These are phyloP conservation scores for Termitomyces sp. DNA, from an alignment of 768 basidiomycete genomes.

Conservation along the genomic window DNA sequence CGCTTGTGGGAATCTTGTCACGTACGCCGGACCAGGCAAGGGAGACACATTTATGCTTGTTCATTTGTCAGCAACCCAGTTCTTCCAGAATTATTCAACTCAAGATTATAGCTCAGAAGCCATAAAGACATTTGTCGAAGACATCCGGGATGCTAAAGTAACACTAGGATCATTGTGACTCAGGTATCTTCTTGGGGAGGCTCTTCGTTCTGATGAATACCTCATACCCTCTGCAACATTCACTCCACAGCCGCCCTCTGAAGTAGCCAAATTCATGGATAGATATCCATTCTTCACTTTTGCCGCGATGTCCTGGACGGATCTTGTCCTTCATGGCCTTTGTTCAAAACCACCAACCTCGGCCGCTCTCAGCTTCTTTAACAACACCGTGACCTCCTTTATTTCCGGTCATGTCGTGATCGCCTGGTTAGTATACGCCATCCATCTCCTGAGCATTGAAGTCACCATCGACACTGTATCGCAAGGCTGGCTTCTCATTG, in stretches of 20 bases:
- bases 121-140: not conserved
- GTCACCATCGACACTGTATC: not conserved
- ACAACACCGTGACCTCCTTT: not conserved
- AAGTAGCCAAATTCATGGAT: not conserved
- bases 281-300: slow-evolving; percentile 2
- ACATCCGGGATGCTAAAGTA: not conserved
- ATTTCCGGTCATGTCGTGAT: not conserved
- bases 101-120: not conserved
- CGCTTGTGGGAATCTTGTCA: slow-evolving; percentile 6
- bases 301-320: not conserved
- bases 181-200: not conserved
- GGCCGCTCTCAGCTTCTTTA: not conserved
- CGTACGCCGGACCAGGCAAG: not conserved
- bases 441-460: not conserved
- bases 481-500: no score
- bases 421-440: not conserved
- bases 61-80: slow-evolving; percentile 5
- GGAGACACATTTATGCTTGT: slow-evolving; percentile 2
- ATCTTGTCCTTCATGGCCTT: not conserved
- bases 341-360: not conserved
- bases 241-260: not conserved
- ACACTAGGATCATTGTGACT: not conserved
- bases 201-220: not conserved
- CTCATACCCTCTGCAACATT: not conserved
- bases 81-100: not conserved